A percentile compares a stretch with the other conserved stretches of the same genome.
These are phyloP conservation scores for Niveomyces coronatus DNA, from an alignment of 2,329 filamentous ascomycete species.

Conservation along the genomic window DNA sequence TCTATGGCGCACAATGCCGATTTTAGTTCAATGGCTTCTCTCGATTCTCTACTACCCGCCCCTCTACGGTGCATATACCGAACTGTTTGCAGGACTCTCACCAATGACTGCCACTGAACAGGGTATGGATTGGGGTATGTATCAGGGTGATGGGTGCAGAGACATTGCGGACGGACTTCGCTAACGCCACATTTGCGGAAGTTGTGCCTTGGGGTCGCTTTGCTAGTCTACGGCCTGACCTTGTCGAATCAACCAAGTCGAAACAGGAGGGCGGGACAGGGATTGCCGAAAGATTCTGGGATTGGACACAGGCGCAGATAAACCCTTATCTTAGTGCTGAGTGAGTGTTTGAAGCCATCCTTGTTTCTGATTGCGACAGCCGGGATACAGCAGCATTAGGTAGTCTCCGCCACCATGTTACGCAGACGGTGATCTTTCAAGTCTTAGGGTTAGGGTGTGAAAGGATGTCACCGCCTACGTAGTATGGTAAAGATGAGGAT, in stretches of 20 bases:
- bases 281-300: slow-evolving; percentile 24
- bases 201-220: slow-evolving; percentile 29
- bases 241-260: slow-evolving; percentile 19
- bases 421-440: too few species aligned
- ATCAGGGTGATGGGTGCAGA: background rate
- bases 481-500: too few species aligned
- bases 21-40: slow-evolving; percentile 10
- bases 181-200: slow-evolving; percentile 8
- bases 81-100: slow-evolving; percentile 35
- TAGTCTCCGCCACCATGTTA: too few species aligned
- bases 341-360: too few species aligned
- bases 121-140: slow-evolving; percentile 10
- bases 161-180: background rate
- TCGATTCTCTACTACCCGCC: slow-evolving; percentile 17
- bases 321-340: too few species aligned
- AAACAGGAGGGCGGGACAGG: slow-evolving; percentile 25
- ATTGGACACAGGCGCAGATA: slow-evolving; percentile 28
- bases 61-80: slow-evolving; percentile 35
- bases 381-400: too few species aligned
- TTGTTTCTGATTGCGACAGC: too few species aligned
- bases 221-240: slow-evolving; percentile 19
- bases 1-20: slow-evolving; percentile 13
- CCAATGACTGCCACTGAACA: slow-evolving; percentile 29
- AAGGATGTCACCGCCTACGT: too few species aligned
- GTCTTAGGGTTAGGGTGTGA: too few species aligned